phyloP scores from a whole-genome alignment of 1,139 yeast species.

The Magnusiomyces fungicola region DNA sequence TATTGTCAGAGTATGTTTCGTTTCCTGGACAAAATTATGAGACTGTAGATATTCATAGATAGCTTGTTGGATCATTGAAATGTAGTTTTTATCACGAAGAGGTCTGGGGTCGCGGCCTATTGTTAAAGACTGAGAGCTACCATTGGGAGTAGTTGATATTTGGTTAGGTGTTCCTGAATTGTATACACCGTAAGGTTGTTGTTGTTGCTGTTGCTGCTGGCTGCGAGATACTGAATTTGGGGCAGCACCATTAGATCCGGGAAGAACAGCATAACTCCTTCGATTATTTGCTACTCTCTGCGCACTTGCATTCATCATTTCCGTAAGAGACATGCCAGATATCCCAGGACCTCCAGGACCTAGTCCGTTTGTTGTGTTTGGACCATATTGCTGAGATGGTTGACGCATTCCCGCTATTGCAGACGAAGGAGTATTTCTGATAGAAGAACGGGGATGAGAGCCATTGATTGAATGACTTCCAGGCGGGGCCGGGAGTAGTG shows the following conservation, averaged over 20 bases:
- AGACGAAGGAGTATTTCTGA: slow-evolving; percentile 12
- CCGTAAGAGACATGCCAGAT: slow-evolving; percentile 13
- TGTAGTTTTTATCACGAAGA: slow-evolving; percentile 63
- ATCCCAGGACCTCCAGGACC: slow-evolving; percentile 11
- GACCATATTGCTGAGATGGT: not conserved
- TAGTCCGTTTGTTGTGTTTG: slow-evolving; percentile 4
- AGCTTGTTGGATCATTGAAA: slow-evolving; percentile 46
- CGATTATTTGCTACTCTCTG: slow-evolving; percentile 10
- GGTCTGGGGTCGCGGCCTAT: slow-evolving; percentile 33
- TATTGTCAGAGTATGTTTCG: slow-evolving; percentile 59
- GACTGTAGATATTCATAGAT: slow-evolving; percentile 51
- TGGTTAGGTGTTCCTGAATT: too few species aligned
- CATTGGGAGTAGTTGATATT: too few species aligned
- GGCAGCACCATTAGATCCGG: too few species aligned
- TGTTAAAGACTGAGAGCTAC: not conserved
- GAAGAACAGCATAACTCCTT: not conserved
- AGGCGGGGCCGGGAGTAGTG: slow-evolving; percentile 7
- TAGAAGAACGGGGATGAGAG: not conserved
- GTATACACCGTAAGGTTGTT: too few species aligned
- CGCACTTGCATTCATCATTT: slow-evolving; percentile 12
- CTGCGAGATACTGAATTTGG: not conserved
- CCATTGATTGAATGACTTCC: slow-evolving; percentile 11
- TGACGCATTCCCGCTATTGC: slow-evolving; percentile 4
- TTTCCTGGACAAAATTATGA: slow-evolving; percentile 65
- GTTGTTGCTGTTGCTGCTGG: not conserved